Percentiles rank a stretch among this genome's conserved stretches.
Evolutionary conservation across 2,329 filamentous ascomycete genomes (phyloP).

Genomic region (Cladophialophora bantiana): DNA sequence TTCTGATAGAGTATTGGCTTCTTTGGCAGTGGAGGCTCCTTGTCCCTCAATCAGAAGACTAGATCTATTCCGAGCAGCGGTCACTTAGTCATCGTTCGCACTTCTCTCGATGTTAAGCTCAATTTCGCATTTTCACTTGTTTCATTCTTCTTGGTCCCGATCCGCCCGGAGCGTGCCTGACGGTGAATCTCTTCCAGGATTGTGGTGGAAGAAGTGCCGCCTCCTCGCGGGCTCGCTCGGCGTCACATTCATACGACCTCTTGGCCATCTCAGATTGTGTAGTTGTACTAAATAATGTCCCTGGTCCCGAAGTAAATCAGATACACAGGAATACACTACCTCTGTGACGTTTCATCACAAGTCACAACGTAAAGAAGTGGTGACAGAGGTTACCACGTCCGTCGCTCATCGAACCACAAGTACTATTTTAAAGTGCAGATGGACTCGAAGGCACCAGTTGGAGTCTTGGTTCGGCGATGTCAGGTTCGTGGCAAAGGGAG

Average conservation of each 20-base stretch:
- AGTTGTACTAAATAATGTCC: too few relatives aligned
- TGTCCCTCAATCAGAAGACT: not conserved
- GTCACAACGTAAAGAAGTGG: too few relatives aligned
- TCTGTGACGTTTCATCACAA: too few relatives aligned
- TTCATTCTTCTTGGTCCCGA: not conserved
- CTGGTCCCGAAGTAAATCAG: too few relatives aligned
- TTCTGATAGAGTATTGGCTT: not conserved
- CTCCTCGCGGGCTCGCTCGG: not conserved
- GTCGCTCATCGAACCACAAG: too few relatives aligned
- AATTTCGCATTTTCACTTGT: not conserved
- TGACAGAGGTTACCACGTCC: too few relatives aligned
- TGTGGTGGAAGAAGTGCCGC: not conserved
- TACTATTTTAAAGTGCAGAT: too few relatives aligned
- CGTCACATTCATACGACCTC: not conserved
- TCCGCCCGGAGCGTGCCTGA: not conserved
- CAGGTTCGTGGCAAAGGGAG: not conserved
- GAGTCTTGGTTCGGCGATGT: not conserved
- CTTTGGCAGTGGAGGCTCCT: not conserved
- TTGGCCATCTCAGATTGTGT: too few relatives aligned
- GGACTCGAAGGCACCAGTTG: not conserved
- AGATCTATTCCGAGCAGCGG: not conserved
- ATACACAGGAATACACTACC: too few relatives aligned
- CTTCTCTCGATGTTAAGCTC: not conserved
- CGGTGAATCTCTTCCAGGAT: not conserved
- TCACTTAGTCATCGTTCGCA: not conserved